Percentiles rank a stretch among this genome's conserved stretches.
phyloP scores from a whole-genome alignment of 768 basidiomycete genomes.

The Asterophora parasitica region DNA sequence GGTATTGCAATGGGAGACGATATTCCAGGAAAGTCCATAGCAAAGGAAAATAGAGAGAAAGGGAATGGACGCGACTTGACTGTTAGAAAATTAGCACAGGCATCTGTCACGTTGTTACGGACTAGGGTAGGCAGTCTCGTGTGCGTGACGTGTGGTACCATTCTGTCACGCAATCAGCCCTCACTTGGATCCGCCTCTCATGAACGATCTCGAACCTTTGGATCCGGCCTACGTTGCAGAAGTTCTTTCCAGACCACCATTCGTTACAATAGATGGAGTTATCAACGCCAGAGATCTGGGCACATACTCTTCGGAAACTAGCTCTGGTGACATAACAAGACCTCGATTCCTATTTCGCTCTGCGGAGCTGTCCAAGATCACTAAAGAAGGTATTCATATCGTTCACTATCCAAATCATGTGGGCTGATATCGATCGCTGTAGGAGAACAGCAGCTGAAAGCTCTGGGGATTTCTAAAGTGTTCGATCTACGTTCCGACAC shows the following conservation, averaged over 20 bases:
- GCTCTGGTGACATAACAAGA: slow-evolving; percentile 49
- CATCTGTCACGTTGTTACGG: slow-evolving; percentile 17
- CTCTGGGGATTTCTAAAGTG: slow-evolving; percentile 60
- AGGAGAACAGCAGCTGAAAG: slow-evolving; percentile 56
- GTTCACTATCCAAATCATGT: not conserved
- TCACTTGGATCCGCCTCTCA: slow-evolving; percentile 18
- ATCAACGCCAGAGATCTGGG: slow-evolving; percentile 75
- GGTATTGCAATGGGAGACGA: slow-evolving; percentile 53
- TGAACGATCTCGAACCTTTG: slow-evolving; percentile 56
- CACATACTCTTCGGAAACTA: slow-evolving; percentile 43
- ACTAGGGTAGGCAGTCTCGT: slow-evolving; percentile 39
- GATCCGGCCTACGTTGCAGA: slow-evolving; percentile 63
- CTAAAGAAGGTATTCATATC: slow-evolving; percentile 51
- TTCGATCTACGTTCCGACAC: slow-evolving; percentile 80
- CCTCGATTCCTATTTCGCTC: slow-evolving; percentile 59
- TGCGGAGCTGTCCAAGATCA: slow-evolving; percentile 69
- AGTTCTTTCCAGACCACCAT: slow-evolving; percentile 64
- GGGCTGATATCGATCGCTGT: slow-evolving; percentile 1
- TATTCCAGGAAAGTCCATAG: slow-evolving; percentile 54
- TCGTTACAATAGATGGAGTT: slow-evolving; percentile 67
- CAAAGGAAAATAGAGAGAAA: slow-evolving; percentile 10
- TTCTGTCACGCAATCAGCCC: slow-evolving; percentile 8
- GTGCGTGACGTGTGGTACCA: slow-evolving; percentile 17
- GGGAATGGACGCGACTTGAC: slow-evolving; percentile 27
- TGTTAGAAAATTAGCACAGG: slow-evolving; percentile 25